Base-by-base conservation (phyloP, 164 flowering plant species). In the Malania oleifera region DNA sequence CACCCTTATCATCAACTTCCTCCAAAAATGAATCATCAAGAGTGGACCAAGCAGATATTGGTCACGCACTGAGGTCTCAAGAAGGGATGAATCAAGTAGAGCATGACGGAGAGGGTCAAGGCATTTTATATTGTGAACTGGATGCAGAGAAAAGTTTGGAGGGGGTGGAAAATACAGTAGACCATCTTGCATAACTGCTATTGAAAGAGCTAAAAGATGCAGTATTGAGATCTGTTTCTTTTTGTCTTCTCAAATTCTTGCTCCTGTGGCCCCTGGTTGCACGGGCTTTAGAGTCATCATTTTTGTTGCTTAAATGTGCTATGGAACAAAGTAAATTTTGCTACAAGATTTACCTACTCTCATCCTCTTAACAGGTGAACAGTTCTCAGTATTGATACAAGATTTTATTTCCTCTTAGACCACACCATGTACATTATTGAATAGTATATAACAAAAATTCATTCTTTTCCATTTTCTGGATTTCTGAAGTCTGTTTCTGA, bases 121-220 rank as follows among this genome's bases (percentile, higher is more conserved):
- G 79, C 1, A 77, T 82, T 47, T 54, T 70, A 17, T 70, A 67
- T 54, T 72, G 78, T 67, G 84, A 80, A 23, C 56, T 77, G 60
- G 77, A 78, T 24, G 19, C 54, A 37, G 68, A 71, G 35, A 66
- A 56, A 43, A 37, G 44, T 52, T 37, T 28, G 24, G 61, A 62
- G 18, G 54, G 37, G 23, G 56, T 37, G 53, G 44, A 48, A 20
- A 56, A 59, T 28, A 10, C 17, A 20, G 29, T 60, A 9, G 56
- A 53, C 19, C 25, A 22, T 39, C 56, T 19, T 67, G 31, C n/a
- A 7, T 47, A 37, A 56, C 34, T 52, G 17, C 64, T 52, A 43
- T 24, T 2, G 55, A 62, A 8, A 23, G 35, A 31, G 19, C 43
- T 34, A 34, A 27, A 22, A 40, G 14, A 43, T 24, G 6, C 2